Base-by-base conservation (phyloP, 768 basidiomycete species). In the Tulasnella sp. region DNA sequence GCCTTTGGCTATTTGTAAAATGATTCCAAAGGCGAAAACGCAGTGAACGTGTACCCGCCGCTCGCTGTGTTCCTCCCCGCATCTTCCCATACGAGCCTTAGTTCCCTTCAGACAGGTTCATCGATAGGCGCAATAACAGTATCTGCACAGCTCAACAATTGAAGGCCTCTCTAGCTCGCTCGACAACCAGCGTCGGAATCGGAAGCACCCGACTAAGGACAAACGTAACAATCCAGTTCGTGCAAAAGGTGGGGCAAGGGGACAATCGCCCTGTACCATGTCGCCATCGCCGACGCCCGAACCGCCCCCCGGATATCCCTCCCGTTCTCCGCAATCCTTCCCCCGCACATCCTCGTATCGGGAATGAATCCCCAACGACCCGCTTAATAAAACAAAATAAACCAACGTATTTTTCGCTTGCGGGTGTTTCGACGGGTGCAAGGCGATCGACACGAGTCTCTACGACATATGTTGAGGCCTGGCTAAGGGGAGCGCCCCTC, bases 271-370 rank as follows among this genome's bases (percentile, higher is more conserved):
- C 58, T 46, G 46, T 46, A 46, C 46, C 46, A 42, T 42, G 42
- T 50, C 48, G n/a, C 11, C 54, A 54, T 69, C 64, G 31, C 64
- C 64, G 64, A 69, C 64, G 64, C 64, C 64, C 64, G 64, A 69
- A 69, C 64, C 64, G 64, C 64, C 64, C 34, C 64, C 34, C 64
- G 64, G 64, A 69, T 69, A 69, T 69, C 64, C 54, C 34, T 69
- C 64, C 54, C 34, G 28, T 69, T n/a, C 64, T 69, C 64, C 64
- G 14, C 64, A 69, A 1, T 1, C 6, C n/a, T 20, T 14, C 64
- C 64, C 31, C 64, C 5, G 3, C 12, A 28, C 28, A 16, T 34
- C 28, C 64, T 69, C 64, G 64, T 12, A 31, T 69, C 64, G 64
- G 64, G 64, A 69, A 69, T 69, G 64, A 69, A 69, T 34, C 60